Percentiles rank a stretch among this genome's conserved stretches.
phyloP scores from a whole-genome alignment of 1,284 basidiomycete genomes.

The Coniferiporia weirii region DNA sequence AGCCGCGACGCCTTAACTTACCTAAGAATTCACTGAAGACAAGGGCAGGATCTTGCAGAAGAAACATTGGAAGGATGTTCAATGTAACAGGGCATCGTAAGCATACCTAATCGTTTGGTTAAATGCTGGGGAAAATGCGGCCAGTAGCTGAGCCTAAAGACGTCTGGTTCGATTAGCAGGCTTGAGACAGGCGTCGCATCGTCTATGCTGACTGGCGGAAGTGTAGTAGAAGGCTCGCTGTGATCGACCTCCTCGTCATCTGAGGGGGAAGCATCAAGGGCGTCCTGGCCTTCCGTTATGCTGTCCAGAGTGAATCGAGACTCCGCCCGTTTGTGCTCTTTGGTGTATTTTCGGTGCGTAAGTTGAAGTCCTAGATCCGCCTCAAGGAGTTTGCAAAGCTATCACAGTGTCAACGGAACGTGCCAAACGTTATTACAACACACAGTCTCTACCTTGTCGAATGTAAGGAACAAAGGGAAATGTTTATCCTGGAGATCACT shows the following conservation, averaged over 20 bases:
- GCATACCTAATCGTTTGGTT: slow-evolving; percentile 50
- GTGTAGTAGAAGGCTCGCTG: background rate
- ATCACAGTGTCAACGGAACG: background rate
- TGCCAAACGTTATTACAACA: background rate
- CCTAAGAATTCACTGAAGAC: slow-evolving; percentile 70
- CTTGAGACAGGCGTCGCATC: slow-evolving; percentile 23
- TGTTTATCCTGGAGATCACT: slow-evolving; percentile 53
- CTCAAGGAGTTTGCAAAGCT: slow-evolving; percentile 24
- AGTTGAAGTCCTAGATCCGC: slow-evolving; percentile 20
- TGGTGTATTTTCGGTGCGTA: slow-evolving; percentile 12
- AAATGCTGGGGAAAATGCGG: slow-evolving; percentile 51
- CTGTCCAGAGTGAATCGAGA: slow-evolving; percentile 11
- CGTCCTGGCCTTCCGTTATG: background rate
- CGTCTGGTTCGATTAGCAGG: slow-evolving; percentile 24
- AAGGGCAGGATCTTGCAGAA: slow-evolving; percentile 46
- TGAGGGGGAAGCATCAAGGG: background rate
- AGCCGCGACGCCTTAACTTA: slow-evolving; percentile 20
- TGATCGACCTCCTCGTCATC: background rate
- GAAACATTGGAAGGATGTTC: background rate
- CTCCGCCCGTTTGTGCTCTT: slow-evolving; percentile 18
- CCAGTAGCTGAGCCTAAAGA: slow-evolving; percentile 58
- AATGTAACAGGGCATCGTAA: background rate
- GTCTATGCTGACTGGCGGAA: slow-evolving; percentile 22
- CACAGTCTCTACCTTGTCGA: slow-evolving; percentile 44
- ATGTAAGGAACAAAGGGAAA: slow-evolving; percentile 69